A percentile compares a stretch with the other conserved stretches of the same genome.
These are phyloP conservation scores for Russula lepida DNA, from an alignment of 768 basidiomycete species.

Conservation along the genomic window DNA sequence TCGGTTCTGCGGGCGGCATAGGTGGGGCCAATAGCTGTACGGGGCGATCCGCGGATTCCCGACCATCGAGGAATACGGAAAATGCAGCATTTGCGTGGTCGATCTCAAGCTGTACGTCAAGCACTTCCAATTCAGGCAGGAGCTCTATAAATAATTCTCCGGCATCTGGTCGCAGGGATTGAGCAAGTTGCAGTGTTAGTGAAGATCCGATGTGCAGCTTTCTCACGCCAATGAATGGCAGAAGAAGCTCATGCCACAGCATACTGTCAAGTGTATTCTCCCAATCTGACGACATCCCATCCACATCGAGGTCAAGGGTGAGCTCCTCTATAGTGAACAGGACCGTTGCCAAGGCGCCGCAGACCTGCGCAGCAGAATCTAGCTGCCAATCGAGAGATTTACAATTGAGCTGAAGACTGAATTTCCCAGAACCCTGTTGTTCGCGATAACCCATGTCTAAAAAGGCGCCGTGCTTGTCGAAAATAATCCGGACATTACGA, in stretches of 20 bases:
- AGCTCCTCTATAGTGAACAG: neutral
- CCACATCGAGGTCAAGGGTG: neutral
- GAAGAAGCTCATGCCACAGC: neutral
- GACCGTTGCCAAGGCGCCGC: neutral
- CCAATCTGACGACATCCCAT: neutral
- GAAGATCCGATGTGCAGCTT: neutral
- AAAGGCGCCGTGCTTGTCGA: neutral
- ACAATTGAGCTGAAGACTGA: neutral
- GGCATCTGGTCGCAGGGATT: neutral
- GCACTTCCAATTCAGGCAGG: neutral
- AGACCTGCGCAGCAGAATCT: neutral
- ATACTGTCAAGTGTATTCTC: neutral
- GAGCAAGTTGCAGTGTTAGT: neutral
- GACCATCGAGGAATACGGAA: neutral
- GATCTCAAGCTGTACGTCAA: neutral
- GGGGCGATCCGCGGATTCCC: neutral
- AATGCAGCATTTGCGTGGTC: neutral
- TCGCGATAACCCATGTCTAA: neutral
- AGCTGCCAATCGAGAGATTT: neutral
- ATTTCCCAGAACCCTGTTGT: neutral
- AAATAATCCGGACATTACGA: neutral
- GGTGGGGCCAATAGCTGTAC: neutral
- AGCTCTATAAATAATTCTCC: neutral
- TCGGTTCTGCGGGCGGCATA: neutral
- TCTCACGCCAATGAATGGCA: neutral